Evolutionary conservation across 1,139 yeast genomes (phyloP).

Genomic region (Suhomyces guaymorum): DNA sequence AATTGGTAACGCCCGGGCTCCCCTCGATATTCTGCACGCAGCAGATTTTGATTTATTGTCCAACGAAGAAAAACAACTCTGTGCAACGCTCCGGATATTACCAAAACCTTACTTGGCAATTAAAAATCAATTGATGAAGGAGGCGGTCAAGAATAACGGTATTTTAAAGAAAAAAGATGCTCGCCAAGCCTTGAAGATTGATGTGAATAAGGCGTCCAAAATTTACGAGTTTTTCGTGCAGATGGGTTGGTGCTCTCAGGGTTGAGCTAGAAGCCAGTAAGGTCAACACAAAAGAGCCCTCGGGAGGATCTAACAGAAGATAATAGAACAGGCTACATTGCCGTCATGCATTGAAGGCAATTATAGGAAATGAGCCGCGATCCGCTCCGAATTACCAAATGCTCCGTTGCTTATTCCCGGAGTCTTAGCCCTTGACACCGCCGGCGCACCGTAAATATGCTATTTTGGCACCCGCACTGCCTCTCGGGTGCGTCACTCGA

Average conservation of each 20-base stretch:
- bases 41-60: conserved; percentile 82
- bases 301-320: conserved; percentile 1
- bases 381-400: too few species aligned
- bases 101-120: conserved; percentile 95
- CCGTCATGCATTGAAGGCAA: too few species aligned
- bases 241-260: conserved; percentile 78
- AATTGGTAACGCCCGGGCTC: conserved; percentile 45
- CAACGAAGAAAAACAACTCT: conserved; percentile 81
- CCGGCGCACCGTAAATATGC: neutral
- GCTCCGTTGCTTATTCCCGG: too few species aligned
- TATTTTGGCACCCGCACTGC: neutral
- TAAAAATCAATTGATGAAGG: conserved; percentile 88
- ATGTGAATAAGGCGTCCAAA: conserved; percentile 80
- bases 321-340: too few species aligned
- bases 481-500: conserved; percentile 1
- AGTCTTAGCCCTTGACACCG: too few species aligned
- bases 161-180: conserved; percentile 79
- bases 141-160: conserved; percentile 84
- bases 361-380: too few species aligned
- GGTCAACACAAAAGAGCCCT: neutral
- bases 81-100: conserved; percentile 77
- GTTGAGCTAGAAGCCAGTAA: conserved; percentile 21
- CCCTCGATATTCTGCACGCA: conserved; percentile 76
- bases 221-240: conserved; percentile 90
- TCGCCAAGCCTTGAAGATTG: conserved; percentile 78